These are phyloP conservation scores for Fusarium bulbicola DNA, from an alignment of 2,329 filamentous ascomycete species.

Conservation along the genomic window DNA sequence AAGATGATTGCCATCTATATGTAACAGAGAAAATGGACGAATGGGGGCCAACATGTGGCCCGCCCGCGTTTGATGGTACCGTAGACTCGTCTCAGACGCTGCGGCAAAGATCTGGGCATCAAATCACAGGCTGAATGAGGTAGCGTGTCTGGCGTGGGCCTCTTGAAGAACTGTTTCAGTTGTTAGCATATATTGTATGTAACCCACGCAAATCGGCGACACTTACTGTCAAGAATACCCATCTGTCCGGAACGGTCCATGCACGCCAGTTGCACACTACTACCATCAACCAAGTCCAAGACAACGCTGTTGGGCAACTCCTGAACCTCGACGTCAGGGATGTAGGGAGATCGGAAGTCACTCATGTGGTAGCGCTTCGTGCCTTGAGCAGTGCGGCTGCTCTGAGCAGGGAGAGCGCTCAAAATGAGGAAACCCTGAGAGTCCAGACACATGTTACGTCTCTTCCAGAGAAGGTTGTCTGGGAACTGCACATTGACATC, in stretches of 20 bases:
- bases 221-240: constrained; percentile 64
- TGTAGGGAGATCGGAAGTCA: constrained; percentile 81
- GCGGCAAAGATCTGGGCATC: background rate
- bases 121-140: constrained; percentile 45
- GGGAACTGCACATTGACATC: constrained; percentile 98
- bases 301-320: constrained; percentile 88
- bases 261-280: constrained; percentile 70
- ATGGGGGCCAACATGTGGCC: background rate
- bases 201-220: background rate
- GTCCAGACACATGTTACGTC: constrained; percentile 87
- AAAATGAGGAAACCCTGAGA: constrained; percentile 84
- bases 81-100: constrained; percentile 3
- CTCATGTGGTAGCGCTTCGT: constrained; percentile 85
- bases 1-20: constrained; percentile 19
- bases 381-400: constrained; percentile 55
- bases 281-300: constrained; percentile 68
- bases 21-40: constrained; percentile 17
- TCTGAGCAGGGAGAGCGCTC: constrained; percentile 67
- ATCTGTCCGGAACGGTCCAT: constrained; percentile 68
- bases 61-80: background rate
- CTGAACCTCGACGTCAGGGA: constrained; percentile 90
- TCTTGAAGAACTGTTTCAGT: constrained; percentile 46
- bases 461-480: constrained; percentile 95
- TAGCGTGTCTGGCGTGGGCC: constrained; percentile 48
- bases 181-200: constrained; percentile 1